These are phyloP conservation scores for Ampelocalamus luodianensis DNA, from an alignment of 176 grass and related monocot genomes.

Conservation along the genomic window DNA sequence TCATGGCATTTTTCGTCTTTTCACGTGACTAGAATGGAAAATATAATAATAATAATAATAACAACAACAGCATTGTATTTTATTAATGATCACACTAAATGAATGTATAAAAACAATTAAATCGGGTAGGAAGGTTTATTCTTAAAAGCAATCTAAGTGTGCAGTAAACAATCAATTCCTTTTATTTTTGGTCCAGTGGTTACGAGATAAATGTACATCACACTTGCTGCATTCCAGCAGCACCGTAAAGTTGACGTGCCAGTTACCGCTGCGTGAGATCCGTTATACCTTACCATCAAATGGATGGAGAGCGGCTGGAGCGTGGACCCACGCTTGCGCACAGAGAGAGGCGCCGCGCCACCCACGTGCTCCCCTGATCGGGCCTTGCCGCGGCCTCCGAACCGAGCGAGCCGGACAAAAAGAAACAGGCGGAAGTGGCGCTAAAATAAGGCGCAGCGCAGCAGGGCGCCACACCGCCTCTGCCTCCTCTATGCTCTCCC, in stretches of 20 bases:
- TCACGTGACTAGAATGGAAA: no score
- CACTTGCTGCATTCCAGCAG: not conserved
- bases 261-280: not conserved
- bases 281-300: not conserved
- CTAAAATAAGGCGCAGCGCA: constrained; percentile 46
- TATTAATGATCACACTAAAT: no score
- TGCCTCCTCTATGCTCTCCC: not conserved
- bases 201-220: not conserved
- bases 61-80: no score
- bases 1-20: no score
- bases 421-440: constrained; percentile 43
- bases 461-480: constrained; percentile 41
- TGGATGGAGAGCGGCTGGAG: not conserved
- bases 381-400: constrained; percentile 21
- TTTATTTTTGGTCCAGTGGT: not conserved
- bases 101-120: no score
- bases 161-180: no score
- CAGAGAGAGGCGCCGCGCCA: not conserved
- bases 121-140: no score
- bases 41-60: no score
- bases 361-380: constrained; percentile 50
- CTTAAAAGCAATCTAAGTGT: no score
- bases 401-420: constrained; percentile 53
- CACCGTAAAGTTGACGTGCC: not conserved
- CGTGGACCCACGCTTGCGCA: constrained; percentile 19